Base-by-base conservation (phyloP, 2,329 filamentous ascomycete genomes). In the Alternaria panax region DNA sequence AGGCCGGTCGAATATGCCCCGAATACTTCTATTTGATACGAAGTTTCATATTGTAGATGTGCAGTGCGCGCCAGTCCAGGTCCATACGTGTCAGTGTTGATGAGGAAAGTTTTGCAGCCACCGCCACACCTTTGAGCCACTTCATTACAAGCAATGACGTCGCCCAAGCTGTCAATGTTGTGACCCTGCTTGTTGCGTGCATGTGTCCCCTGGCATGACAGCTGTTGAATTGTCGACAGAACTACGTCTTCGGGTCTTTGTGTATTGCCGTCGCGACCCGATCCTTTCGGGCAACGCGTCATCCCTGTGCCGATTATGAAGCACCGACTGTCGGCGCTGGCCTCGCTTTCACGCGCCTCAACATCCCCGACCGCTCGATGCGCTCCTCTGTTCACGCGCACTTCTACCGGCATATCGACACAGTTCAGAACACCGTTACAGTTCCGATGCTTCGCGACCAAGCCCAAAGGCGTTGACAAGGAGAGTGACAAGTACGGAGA, bases 261-360 rank as follows among this genome's bases (percentile, higher is more conserved):
- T 42, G 30, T 46, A 34, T 25, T 38, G 18, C 11, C 28, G 18
- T 40, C 43, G 41, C 22, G 27, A 28, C 30, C 41, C 27, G 53
- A 51, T 34, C 38, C 7, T 27, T 34, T 32, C 45, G 42, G 50
- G 3, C 48, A 28, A 42, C 25, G 25, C 36, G 40, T 25, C 18
- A 45, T 28, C 42, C 34, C 42, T 42, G 46, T 25, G 53, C 38
- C 43, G 48, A 63, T 51, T 20, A 77, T 77, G 75, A 76, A 68
- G 64, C 72, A 74, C 50, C 68, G 72, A 61, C 63, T 77, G 62
- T 62, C 68, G 12, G 63, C 68, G 45, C 54, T 73, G 51, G 57
- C 61, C 25, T 58, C 66, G 36, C 62, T 73, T 28, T 34, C 71
- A 51, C 66, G 65, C 56, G 45, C 64, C 40, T 57, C 57, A 27